These are phyloP conservation scores for Pleurotus giganteus DNA, from an alignment of 768 basidiomycete species.

Conservation along the genomic window DNA sequence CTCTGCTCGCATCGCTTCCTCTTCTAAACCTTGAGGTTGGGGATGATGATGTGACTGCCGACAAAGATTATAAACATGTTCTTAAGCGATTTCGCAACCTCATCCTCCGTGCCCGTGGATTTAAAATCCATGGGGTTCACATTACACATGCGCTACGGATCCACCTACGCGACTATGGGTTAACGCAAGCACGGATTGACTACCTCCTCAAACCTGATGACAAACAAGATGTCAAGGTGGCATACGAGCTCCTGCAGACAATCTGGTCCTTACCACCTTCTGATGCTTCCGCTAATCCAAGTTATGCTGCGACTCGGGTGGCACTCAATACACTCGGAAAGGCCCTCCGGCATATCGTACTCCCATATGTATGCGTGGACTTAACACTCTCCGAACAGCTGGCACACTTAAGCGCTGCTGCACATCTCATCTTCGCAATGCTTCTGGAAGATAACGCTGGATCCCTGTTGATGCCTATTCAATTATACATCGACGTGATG, in stretches of 20 bases:
- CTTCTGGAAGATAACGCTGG: slow-evolving; percentile 9
- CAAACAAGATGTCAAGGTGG: slow-evolving; percentile 29
- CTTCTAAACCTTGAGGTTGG: slow-evolving; percentile 31
- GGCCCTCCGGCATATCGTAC: slow-evolving; percentile 21
- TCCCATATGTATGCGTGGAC: slow-evolving; percentile 26
- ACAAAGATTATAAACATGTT: slow-evolving; percentile 35
- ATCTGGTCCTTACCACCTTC: slow-evolving; percentile 23
- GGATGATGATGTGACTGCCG: slow-evolving; percentile 30
- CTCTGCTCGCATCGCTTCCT: slow-evolving; percentile 15
- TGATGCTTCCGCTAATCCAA: slow-evolving; percentile 11
- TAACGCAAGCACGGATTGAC: slow-evolving; percentile 10
- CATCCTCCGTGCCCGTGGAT: slow-evolving; percentile 21
- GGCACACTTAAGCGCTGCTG: slow-evolving; percentile 28
- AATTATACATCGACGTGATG: slow-evolving; percentile 29
- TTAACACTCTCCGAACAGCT: slow-evolving; percentile 31
- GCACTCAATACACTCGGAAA: slow-evolving; percentile 21
- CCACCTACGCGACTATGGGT: slow-evolving; percentile 18
- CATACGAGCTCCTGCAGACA: slow-evolving; percentile 20
- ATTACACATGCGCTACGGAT: slow-evolving; percentile 20
- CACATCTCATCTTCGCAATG: slow-evolving; percentile 23
- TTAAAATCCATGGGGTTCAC: slow-evolving; percentile 19
- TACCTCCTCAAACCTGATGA: slow-evolving; percentile 27
- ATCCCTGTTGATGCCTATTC: slow-evolving; percentile 21
- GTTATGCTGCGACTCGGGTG: slow-evolving; percentile 15
- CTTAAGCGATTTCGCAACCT: slow-evolving; percentile 29